phyloP scores from a whole-genome alignment of 2,329 filamentous ascomycete genomes.

The Fusarium sp. region DNA sequence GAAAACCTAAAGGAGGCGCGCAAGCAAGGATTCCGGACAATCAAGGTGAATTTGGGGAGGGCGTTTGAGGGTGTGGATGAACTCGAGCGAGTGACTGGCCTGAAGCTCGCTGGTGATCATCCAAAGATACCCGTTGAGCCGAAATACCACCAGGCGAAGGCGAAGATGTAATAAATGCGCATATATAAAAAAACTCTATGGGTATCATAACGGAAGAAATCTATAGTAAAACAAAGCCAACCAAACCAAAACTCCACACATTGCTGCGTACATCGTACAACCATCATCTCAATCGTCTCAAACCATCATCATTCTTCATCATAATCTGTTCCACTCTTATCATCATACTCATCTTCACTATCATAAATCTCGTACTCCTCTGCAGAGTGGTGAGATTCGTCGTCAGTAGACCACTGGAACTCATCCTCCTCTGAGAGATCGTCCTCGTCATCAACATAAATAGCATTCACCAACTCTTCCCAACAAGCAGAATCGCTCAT shows the following conservation, averaged over 20 bases:
- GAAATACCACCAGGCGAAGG: slow-evolving; percentile 48
- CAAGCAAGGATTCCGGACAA: slow-evolving; percentile 79
- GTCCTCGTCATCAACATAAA: slow-evolving; percentile 32
- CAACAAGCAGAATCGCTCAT: slow-evolving; percentile 44
- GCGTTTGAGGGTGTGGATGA: slow-evolving; percentile 85
- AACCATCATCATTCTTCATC: slow-evolving; percentile 3
- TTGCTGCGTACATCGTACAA: slow-evolving; percentile 2
- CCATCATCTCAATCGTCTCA: not conserved
- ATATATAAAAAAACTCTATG: not conserved
- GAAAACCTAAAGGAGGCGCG: slow-evolving; percentile 88
- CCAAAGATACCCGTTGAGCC: slow-evolving; percentile 62
- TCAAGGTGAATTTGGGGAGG: slow-evolving; percentile 86
- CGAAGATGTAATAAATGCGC: slow-evolving; percentile 56
- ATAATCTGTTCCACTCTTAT: not conserved
- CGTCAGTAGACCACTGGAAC: slow-evolving; percentile 21
- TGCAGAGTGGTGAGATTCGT: not conserved
- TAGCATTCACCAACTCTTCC: slow-evolving; percentile 34
- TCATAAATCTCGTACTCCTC: slow-evolving; percentile 1
- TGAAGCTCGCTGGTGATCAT: slow-evolving; percentile 70
- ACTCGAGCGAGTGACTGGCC: slow-evolving; percentile 79
- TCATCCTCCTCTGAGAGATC: slow-evolving; percentile 23
- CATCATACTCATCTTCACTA: slow-evolving; percentile 10
- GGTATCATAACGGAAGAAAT: slow-evolving; percentile 26
- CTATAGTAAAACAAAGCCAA: not conserved
- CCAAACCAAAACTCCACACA: slow-evolving; percentile 7